These are phyloP conservation scores for Sequoia sempervirens DNA, from an alignment of 75 land plant species.

Conservation along the genomic window DNA sequence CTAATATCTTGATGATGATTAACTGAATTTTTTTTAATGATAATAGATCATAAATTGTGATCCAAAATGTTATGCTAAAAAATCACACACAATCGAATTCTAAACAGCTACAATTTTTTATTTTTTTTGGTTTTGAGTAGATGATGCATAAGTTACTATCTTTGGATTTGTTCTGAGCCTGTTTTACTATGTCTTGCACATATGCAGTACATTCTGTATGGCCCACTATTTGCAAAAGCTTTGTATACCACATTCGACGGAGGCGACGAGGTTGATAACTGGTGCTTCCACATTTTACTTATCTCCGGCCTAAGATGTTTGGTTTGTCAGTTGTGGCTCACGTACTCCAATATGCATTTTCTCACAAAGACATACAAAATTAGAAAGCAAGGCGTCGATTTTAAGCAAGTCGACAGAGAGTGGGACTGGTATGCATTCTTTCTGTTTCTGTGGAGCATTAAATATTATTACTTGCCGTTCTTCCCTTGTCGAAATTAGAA, in stretches of 20 bases:
- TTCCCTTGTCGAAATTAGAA: neutral
- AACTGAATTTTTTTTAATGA: too few species aligned
- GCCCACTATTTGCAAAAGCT: constrained; percentile 40
- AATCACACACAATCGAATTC: too few species aligned
- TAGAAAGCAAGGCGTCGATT: constrained; percentile 35
- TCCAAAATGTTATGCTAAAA: too few species aligned
- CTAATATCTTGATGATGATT: too few species aligned
- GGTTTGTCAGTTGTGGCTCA: constrained; percentile 30
- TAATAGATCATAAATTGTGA: too few species aligned
- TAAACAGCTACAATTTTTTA: too few species aligned
- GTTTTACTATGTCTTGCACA: neutral
- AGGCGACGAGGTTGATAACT: constrained; percentile 3
- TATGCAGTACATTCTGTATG: constrained; percentile 41
- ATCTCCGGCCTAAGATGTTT: constrained; percentile 28
- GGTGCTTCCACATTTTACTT: constrained; percentile 37
- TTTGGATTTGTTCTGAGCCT: neutral
- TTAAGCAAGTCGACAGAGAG: constrained; percentile 65
- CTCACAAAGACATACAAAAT: constrained; percentile 39
- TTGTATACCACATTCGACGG: constrained; percentile 11
- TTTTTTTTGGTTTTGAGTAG: too few species aligned
- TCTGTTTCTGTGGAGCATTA: neutral
- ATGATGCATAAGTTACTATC: too few species aligned
- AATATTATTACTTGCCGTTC: too few species aligned
- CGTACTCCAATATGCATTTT: constrained; percentile 39
- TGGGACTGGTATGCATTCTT: constrained; percentile 61